These are phyloP conservation scores for Fusarium sp. DNA, from an alignment of 2,329 filamentous ascomycete genomes.

Conservation along the genomic window DNA sequence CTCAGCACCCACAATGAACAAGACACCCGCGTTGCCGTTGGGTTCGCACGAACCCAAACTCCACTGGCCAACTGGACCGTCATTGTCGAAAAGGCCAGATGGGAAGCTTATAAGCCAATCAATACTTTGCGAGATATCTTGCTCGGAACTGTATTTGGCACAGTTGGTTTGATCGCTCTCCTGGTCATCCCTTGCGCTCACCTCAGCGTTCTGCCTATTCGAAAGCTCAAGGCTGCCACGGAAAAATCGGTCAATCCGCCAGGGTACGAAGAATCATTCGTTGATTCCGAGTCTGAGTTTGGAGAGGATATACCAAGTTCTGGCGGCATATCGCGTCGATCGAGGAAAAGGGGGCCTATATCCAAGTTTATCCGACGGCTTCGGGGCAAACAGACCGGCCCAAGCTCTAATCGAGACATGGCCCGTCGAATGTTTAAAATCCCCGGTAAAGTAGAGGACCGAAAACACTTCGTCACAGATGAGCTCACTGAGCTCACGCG, in stretches of 20 bases:
- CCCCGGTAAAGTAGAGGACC: conserved; percentile 80
- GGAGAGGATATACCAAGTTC: conserved; percentile 52
- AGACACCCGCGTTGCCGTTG: conserved; percentile 75
- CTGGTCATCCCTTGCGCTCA: conserved; percentile 83
- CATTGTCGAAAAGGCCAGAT: conserved; percentile 77
- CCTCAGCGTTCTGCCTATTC: conserved; percentile 81
- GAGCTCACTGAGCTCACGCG: conserved; percentile 83
- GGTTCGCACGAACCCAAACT: conserved; percentile 75
- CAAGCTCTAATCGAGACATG: conserved; percentile 50
- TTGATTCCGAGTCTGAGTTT: conserved; percentile 56
- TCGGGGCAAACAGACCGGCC: conserved; percentile 46
- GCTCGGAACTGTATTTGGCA: conserved; percentile 85
- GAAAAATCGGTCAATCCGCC: conserved; percentile 75
- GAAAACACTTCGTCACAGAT: conserved; percentile 80
- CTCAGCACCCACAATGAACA: conserved; percentile 79
- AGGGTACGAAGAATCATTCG: conserved; percentile 62
- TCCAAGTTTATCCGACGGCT: conserved; percentile 51
- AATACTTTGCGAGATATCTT: conserved; percentile 79
- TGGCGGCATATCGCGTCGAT: conserved; percentile 55
- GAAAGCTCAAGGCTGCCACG: conserved; percentile 77
- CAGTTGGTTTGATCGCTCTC: conserved; percentile 75
- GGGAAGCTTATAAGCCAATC: conserved; percentile 81
- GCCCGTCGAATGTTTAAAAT: conserved; percentile 77
- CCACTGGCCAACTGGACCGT: conserved; percentile 82
- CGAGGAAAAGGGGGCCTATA: conserved; percentile 55